Evolutionary conservation across 148 eudicot genomes (phyloP).

Genomic region (Chenopodium suecicum): DNA sequence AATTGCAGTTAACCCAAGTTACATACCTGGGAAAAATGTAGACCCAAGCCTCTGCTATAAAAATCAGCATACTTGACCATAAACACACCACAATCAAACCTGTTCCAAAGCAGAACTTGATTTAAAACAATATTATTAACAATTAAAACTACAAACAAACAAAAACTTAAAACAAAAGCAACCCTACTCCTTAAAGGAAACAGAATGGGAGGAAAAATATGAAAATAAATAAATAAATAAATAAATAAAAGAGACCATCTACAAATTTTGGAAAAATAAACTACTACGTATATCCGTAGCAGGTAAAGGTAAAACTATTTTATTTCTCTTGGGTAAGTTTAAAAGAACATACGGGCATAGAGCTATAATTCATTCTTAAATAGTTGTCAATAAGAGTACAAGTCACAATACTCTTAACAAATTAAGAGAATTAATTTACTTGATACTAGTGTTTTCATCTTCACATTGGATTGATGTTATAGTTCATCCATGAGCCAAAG

Average conservation of each 20-base stretch:
- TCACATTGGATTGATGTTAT: background rate
- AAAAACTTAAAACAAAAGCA: slow-evolving; percentile 7
- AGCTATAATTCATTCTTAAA: background rate
- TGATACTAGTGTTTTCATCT: background rate
- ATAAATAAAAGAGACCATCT: too few relatives aligned
- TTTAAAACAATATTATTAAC: slow-evolving; percentile 7
- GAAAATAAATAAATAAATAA: too few relatives aligned
- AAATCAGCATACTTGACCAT: slow-evolving; percentile 95
- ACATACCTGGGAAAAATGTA: slow-evolving; percentile 76
- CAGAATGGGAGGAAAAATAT: too few relatives aligned
- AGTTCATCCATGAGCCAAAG: background rate
- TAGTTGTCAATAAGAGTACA: background rate
- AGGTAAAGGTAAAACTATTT: too few relatives aligned
- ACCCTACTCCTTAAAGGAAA: background rate
- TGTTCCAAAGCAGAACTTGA: slow-evolving; percentile 30
- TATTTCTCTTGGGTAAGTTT: too few relatives aligned
- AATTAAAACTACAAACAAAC: background rate
- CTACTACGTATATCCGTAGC: too few relatives aligned
- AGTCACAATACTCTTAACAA: background rate
- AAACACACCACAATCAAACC: slow-evolving; percentile 96
- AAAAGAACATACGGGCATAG: background rate
- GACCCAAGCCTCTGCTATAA: slow-evolving; percentile 86
- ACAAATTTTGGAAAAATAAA: too few relatives aligned
- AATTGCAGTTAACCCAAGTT: background rate
- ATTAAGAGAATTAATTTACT: too few relatives aligned